These are phyloP conservation scores for Cladobotryum mycophilum DNA, from an alignment of 2,329 filamentous ascomycete genomes.

Conservation along the genomic window DNA sequence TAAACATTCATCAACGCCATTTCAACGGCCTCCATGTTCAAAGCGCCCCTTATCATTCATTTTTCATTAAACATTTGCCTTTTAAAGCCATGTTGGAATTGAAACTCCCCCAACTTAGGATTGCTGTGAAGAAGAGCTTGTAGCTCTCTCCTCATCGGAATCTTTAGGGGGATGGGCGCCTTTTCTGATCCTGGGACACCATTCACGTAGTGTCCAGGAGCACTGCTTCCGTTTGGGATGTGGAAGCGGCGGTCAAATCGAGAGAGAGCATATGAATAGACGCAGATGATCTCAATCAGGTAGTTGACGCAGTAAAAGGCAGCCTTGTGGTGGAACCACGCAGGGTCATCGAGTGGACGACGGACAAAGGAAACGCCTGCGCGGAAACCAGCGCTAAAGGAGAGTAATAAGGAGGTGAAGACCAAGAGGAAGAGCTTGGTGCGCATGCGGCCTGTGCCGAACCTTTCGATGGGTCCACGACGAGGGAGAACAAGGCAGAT, in stretches of 20 bases:
- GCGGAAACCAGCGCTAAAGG: constrained; percentile 64
- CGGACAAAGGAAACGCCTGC: constrained; percentile 51
- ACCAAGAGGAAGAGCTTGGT: constrained; percentile 62
- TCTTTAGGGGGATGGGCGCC: background rate
- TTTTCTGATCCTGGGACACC: constrained; percentile 6
- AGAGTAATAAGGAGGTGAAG: constrained; percentile 52
- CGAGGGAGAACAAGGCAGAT: constrained; percentile 46
- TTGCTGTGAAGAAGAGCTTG: background rate
- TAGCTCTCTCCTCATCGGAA: no score
- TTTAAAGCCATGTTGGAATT: no score
- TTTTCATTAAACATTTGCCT: no score
- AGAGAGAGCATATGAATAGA: constrained; percentile 58
- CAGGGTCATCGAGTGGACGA: constrained; percentile 46
- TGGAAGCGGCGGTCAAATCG: constrained; percentile 72
- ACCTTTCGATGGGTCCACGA: constrained; percentile 39
- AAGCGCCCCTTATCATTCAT: no score
- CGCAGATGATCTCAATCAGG: constrained; percentile 62
- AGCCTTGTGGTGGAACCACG: constrained; percentile 64
- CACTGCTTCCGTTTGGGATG: constrained; percentile 62
- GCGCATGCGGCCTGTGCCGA: constrained; percentile 58
- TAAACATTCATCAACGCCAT: no score
- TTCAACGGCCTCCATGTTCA: no score
- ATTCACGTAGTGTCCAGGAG: constrained; percentile 44
- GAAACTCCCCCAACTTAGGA: background rate
- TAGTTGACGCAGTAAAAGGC: constrained; percentile 81